Evolutionary conservation across 306 rosid genomes (phyloP).

Genomic region (Dryas drummondii): DNA sequence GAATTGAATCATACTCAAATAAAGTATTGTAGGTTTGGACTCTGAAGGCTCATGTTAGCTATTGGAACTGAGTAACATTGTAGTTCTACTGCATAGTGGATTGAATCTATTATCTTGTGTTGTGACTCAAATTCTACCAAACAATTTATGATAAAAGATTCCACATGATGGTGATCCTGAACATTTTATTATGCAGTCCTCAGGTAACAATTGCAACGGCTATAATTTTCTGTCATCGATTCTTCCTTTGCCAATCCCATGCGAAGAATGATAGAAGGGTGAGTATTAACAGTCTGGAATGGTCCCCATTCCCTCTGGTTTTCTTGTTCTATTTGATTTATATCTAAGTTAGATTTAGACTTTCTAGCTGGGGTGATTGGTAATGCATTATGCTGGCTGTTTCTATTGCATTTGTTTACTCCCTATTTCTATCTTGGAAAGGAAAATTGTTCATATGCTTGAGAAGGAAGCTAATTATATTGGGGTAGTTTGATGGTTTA

Average conservation of each 20-base stretch:
- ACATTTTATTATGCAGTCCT: conserved; percentile 62
- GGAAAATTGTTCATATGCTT: not conserved
- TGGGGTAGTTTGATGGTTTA: not conserved
- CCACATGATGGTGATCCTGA: conserved; percentile 10
- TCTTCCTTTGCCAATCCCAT: conserved; percentile 95
- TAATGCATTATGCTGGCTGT: not conserved
- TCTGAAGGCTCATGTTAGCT: not conserved
- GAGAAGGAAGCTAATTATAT: not conserved
- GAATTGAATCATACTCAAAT: not conserved
- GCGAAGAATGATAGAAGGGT: conserved; percentile 97
- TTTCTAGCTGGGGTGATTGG: not conserved
- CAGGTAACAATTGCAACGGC: conserved; percentile 99
- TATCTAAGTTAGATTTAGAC: conserved; percentile 4
- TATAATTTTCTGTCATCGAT: conserved; percentile 91
- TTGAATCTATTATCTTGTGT: not conserved
- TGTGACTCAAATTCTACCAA: not conserved
- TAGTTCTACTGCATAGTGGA: not conserved
- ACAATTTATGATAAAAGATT: not conserved
- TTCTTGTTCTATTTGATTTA: not conserved
- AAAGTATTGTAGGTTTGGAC: not conserved
- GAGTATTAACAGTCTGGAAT: conserved; percentile 26
- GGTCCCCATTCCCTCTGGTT: not conserved
- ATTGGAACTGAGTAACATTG: not conserved
- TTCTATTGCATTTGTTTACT: not conserved
- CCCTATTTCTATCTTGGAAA: not conserved